phyloP scores from a whole-genome alignment of 2,329 filamentous ascomycete genomes.

The Teratosphaeria gauchensis region DNA sequence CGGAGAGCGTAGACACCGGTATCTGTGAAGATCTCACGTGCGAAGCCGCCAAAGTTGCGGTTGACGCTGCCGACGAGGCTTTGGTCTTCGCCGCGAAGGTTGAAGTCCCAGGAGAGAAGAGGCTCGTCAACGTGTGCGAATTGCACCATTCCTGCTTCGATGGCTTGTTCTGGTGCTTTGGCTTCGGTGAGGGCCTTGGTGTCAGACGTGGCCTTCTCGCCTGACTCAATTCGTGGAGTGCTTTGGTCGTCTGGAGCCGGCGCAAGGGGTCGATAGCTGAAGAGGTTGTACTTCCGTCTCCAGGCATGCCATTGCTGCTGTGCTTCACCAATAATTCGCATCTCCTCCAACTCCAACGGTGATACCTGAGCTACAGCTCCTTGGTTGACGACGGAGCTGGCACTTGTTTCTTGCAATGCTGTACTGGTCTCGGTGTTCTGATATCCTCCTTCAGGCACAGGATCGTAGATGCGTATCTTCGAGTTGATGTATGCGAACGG shows the following conservation, averaged over 20 bases:
- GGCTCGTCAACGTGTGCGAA: slow-evolving; percentile 56
- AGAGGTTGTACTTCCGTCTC: slow-evolving; percentile 55
- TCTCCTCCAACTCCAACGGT: slow-evolving; percentile 43
- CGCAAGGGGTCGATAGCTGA: slow-evolving; percentile 41
- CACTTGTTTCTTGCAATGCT: slow-evolving; percentile 35
- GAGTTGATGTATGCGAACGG: slow-evolving; percentile 57
- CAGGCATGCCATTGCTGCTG: slow-evolving; percentile 56
- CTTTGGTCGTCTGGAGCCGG: slow-evolving; percentile 26
- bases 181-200: slow-evolving; percentile 40
- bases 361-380: slow-evolving; percentile 43
- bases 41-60: slow-evolving; percentile 54
- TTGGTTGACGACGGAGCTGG: slow-evolving; percentile 33
- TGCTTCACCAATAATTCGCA: slow-evolving; percentile 54
- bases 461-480: slow-evolving; percentile 47
- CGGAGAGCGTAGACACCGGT: slow-evolving; percentile 55
- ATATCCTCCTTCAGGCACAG: slow-evolving; percentile 33
- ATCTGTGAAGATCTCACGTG: slow-evolving; percentile 55
- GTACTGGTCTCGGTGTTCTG: slow-evolving; percentile 22
- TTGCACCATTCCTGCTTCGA: slow-evolving; percentile 43
- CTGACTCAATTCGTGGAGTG: slow-evolving; percentile 26
- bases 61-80: slow-evolving; percentile 52
- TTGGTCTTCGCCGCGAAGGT: slow-evolving; percentile 42
- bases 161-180: slow-evolving; percentile 30
- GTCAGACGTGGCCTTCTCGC: slow-evolving; percentile 29
- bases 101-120: slow-evolving; percentile 57